These are phyloP conservation scores for Pseudonectria foliicola DNA, from an alignment of 2,329 filamentous ascomycete genomes.

Conservation along the genomic window DNA sequence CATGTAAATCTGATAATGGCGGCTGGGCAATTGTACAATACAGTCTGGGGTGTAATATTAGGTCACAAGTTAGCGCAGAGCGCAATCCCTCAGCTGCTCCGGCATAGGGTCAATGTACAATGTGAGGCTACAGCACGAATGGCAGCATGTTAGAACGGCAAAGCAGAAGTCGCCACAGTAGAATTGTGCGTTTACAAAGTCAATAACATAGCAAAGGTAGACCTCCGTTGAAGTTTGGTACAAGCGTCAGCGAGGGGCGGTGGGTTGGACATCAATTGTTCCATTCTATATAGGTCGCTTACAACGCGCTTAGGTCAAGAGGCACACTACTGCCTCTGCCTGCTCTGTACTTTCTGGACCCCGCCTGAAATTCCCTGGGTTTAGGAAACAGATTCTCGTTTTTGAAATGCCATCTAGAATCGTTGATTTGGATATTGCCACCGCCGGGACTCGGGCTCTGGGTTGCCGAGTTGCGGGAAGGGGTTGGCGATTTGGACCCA, in stretches of 20 bases:
- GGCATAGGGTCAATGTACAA: too few relatives aligned
- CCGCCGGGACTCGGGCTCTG: conserved; percentile 23
- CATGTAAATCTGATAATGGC: conserved; percentile 44
- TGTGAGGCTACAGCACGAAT: too few relatives aligned
- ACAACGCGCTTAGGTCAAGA: conserved; percentile 64
- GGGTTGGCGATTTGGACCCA: conserved; percentile 46
- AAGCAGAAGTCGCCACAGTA: too few relatives aligned
- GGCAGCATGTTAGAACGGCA: too few relatives aligned
- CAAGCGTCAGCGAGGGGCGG: too few relatives aligned
- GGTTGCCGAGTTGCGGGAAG: conserved; percentile 30
- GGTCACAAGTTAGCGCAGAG: too few relatives aligned
- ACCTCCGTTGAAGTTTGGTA: conserved; percentile 2
- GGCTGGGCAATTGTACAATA: conserved; percentile 20
- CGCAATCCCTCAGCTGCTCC: too few relatives aligned
- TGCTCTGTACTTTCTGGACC: conserved; percentile 73
- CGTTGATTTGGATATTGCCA: conserved; percentile 56
- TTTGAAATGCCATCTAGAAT: conserved; percentile 81
- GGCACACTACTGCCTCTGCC: conserved; percentile 92
- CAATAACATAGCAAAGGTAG: too few relatives aligned
- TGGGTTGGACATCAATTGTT: conserved; percentile 5
- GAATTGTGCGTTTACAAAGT: too few relatives aligned
- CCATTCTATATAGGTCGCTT: conserved; percentile 8
- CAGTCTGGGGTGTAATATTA: conserved; percentile 9
- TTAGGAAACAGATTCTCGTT: conserved; percentile 76
- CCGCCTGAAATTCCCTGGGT: conserved; percentile 72